phyloP scores from a whole-genome alignment of 805 yeast species.

The Hyphopichia homilentoma region DNA sequence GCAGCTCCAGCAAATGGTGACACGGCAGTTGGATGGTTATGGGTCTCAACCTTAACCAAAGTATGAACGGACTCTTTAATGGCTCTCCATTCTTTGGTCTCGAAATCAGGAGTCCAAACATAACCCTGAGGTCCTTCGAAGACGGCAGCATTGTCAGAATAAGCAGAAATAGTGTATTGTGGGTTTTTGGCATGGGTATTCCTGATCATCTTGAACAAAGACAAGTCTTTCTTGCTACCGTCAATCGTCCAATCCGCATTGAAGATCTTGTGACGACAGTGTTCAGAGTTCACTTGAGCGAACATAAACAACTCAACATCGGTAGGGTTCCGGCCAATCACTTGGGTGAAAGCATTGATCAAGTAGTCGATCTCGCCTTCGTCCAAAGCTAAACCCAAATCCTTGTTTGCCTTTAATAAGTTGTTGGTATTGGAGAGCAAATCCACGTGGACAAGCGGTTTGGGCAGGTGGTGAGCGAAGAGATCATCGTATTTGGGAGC shows the following conservation, averaged over 20 bases:
- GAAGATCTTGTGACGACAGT: slow-evolving; percentile 98
- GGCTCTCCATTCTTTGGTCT: slow-evolving; percentile 69
- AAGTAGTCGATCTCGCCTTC: slow-evolving; percentile 89
- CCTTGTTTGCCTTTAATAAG: slow-evolving; percentile 71
- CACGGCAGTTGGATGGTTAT: slow-evolving; percentile 98
- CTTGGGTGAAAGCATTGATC: slow-evolving; percentile 72
- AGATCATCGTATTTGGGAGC: slow-evolving; percentile 68
- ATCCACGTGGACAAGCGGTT: slow-evolving; percentile 76
- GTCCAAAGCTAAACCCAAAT: slow-evolving; percentile 92
- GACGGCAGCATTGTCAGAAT: slow-evolving; percentile 97
- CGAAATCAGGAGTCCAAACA: slow-evolving; percentile 73
- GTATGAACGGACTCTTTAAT: slow-evolving; percentile 79
- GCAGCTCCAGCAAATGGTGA: slow-evolving; percentile 99
- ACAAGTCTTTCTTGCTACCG: slow-evolving; percentile 63
- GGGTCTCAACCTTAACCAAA: slow-evolving; percentile 95
- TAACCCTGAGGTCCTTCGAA: slow-evolving; percentile 79
- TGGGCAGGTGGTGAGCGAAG: slow-evolving; percentile 76
- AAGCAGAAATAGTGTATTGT: slow-evolving; percentile 84
- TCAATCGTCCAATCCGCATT: slow-evolving; percentile 98
- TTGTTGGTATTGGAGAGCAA: slow-evolving; percentile 54
- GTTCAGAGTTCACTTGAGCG: slow-evolving; percentile 99
- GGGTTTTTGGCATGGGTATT: slow-evolving; percentile 84
- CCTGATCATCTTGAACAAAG: slow-evolving; percentile 92
- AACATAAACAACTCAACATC: slow-evolving; percentile 98
- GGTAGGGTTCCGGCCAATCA: slow-evolving; percentile 84